Base-by-base conservation (phyloP, 768 basidiomycete genomes). In the Mycena vitilis region DNA sequence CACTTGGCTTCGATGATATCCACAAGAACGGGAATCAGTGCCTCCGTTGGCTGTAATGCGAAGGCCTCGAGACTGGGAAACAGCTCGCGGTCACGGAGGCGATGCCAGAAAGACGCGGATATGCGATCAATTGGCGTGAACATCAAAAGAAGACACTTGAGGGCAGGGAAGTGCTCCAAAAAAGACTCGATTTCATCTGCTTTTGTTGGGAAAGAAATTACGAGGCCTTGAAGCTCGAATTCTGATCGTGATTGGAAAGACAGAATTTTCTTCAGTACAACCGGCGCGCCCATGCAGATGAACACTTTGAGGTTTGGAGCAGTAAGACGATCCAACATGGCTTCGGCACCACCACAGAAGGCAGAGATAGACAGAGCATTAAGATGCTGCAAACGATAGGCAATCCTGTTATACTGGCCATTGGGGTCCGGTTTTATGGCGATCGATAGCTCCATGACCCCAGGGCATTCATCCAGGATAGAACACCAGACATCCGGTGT, bases 1-100 rank as follows among this genome's bases (percentile, higher is more conserved):
- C 64, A 65, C 25, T 48, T 36, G 18, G 64, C 37, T 1, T 4
- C 64, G 40, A 65, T 59, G 20, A 65, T 65, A 23, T 65, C 57
- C 16, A 65, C 64, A 37, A 65, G 38, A 11, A 42, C n/a, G 5
- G 57, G 51, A 3, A 38, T 45, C 23, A 40, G 38, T 18, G 13
- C 25, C 0, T 37, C 49, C 38, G 64, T 59, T 25, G 57, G 64
- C 15, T 37, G 64, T 20, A 65, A n/a, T 20, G 53, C 37, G 6
- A 65, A 40, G 1, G 20, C 18, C 25, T 13, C 34, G 40, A 59
- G 38, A 5, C 36, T 2, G 7, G 57, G 64, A 11, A 58, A 16
- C 9, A 59, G 47, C 23, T 65, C 64, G 10, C 12, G 20, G 38
- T 48, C 23, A 8, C 64, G 48, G 11, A 65, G 25, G 18, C 40